Base-by-base conservation (phyloP, 345 rosid species). In the Boechera stricta region DNA sequence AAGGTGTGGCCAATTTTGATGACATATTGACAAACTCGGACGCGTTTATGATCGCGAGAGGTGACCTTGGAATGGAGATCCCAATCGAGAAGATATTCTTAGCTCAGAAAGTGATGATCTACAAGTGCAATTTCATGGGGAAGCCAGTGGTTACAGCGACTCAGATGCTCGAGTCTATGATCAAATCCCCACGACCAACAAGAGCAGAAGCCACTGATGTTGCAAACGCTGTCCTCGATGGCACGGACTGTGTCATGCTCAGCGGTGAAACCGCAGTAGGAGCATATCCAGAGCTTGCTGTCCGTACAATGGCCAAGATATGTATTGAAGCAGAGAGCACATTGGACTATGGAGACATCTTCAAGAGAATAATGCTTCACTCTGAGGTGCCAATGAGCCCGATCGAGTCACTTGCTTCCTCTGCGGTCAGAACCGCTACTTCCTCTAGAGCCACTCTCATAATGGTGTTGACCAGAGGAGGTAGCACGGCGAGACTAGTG, bases 241-340 rank as follows among this genome's bases (percentile, higher is more conserved):
- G 98, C 64, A 83, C 94, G 0, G 98, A 94, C 82, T 94, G 98
- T 59, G 97, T 94, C 59, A 94, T 94, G 98, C 86, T 94, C n/a
- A 94, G 98, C 31, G 98, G 98, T 18, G 98, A 94, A 71, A 94
- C 98, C 0, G 98, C 98, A 41, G 97, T 97, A 4, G 98, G 98
- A 77, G 96, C 97, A 12, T 94, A 91, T 73, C 98, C 97, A 0
- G 98, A 89, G 41, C 87, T 90, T n/a, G 93, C 98, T 12, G 96
- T 94, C 7, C 82, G 74, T 39, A 94, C 98, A 39, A 94, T 94
- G 98, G 96, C 96, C 7, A 87, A 79, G 77, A 94, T 94, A 69
- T 94, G 98, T n/a, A 64, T 85, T 5, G 97, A 94, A 86, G 97
- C 98, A 1, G 98, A 94, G 78, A 94, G 96, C 84, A 87, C 96